These are phyloP conservation scores for Tuber calosporum DNA, from an alignment of 495 filamentous ascomycete species.

Conservation along the genomic window DNA sequence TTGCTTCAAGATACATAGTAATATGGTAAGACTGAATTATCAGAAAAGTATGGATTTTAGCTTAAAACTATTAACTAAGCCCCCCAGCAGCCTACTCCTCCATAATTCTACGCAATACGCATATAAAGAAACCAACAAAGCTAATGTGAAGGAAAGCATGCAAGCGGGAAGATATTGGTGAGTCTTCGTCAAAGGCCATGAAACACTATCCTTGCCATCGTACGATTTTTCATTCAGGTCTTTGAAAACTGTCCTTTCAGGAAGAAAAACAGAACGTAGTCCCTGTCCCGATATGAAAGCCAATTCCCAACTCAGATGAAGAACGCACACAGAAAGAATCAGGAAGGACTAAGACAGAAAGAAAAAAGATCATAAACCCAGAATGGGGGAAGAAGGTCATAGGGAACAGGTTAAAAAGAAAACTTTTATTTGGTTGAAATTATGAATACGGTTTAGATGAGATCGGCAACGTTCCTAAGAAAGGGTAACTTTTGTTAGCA, in stretches of 20 bases:
- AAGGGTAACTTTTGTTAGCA: constrained; percentile 15
- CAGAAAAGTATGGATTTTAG: background rate
- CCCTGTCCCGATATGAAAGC: background rate
- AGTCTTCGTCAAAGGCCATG: background rate
- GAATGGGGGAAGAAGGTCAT: background rate
- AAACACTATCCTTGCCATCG: background rate
- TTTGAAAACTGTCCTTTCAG: background rate
- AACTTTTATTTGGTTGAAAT: constrained; percentile 18
- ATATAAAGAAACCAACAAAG: background rate
- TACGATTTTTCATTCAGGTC: background rate
- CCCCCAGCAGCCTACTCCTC: background rate
- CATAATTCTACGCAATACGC: constrained; percentile 2
- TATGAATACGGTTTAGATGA: constrained; percentile 46
- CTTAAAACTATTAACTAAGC: background rate
- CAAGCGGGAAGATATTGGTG: background rate
- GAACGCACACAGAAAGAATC: constrained; percentile 1
- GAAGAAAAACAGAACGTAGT: background rate
- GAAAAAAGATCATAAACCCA: background rate
- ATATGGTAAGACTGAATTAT: background rate
- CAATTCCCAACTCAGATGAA: background rate
- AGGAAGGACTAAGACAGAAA: background rate
- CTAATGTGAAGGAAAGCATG: constrained; percentile 1
- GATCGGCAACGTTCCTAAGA: constrained; percentile 61
- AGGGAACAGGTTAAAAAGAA: background rate
- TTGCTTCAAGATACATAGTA: background rate